phyloP scores from a whole-genome alignment of 495 filamentous ascomycete genomes.

The Penicillium chermesinum region DNA sequence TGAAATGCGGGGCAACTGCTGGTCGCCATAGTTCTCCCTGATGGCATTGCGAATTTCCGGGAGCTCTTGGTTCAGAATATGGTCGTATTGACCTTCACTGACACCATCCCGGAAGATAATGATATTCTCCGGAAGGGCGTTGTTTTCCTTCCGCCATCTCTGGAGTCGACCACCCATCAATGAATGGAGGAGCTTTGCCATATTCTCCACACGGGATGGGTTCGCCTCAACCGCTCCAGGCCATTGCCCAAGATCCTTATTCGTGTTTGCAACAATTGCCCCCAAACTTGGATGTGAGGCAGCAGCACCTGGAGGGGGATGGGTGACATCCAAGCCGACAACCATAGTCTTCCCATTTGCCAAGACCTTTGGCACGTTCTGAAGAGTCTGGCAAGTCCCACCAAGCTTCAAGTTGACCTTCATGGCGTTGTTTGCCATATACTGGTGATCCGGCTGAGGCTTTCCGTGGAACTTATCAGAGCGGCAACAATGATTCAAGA shows the following conservation, averaged over 20 bases:
- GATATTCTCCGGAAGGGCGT: slow-evolving; percentile 59
- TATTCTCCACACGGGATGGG: slow-evolving; percentile 55
- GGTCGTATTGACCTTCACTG: slow-evolving; percentile 68
- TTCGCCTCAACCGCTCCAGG: slow-evolving; percentile 58
- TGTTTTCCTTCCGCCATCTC: slow-evolving; percentile 50
- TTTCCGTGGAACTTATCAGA: slow-evolving; percentile 17
- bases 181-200: slow-evolving; percentile 31
- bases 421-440: slow-evolving; percentile 65
- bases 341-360: slow-evolving; percentile 64
- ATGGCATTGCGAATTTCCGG: slow-evolving; percentile 45
- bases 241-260: slow-evolving; percentile 59
- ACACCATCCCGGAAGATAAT: slow-evolving; percentile 85
- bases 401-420: slow-evolving; percentile 81
- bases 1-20: slow-evolving; percentile 35
- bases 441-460: slow-evolving; percentile 33
- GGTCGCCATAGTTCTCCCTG: slow-evolving; percentile 8
- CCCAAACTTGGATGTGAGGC: slow-evolving; percentile 62
- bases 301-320: slow-evolving; percentile 63
- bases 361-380: slow-evolving; percentile 45
- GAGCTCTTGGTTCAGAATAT: slow-evolving; percentile 50
- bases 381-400: slow-evolving; percentile 64
- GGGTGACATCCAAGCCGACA: slow-evolving; percentile 79
- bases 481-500: slow-evolving; percentile 57
- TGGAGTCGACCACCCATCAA: slow-evolving; percentile 55
- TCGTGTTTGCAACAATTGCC: slow-evolving; percentile 66